Base-by-base conservation (phyloP, 768 basidiomycete species). In the Suillus paluster region DNA sequence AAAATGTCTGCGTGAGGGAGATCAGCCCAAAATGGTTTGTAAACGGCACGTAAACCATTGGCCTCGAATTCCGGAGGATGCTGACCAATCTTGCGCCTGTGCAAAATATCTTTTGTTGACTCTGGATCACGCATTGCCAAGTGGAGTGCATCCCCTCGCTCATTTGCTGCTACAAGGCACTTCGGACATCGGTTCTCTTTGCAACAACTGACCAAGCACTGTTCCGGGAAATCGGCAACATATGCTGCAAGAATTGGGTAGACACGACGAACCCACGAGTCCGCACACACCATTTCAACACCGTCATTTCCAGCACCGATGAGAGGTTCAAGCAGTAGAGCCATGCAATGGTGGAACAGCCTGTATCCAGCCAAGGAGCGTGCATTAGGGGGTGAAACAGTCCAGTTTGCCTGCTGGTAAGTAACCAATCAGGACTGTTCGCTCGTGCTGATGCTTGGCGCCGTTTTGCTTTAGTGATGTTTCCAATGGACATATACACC, bases 1-100 rank as follows among this genome's bases (percentile, higher is more conserved):
- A 78, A 80, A 44, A 84, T 83, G 65, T 84, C 64, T 36, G 66
- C 59, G 60, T 72, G 75, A 0, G 80, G 81, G 10, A 83, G 63
- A 49, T 79, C 67, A 1, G 45, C 48, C 81, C 81, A 82, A 65
- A 81, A 83, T 30, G 80, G 82, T 5, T 53, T 30, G 44, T 61
- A 56, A 19, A 59, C 58, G 6, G 27, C 48, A 14, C 58, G 27
- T 23, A 59, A 21, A 30, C 58, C 58, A 19, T 52, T 49, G 1
- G 27, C 58, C n/a, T 59, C 48, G 30, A 59, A 59, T 46, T 12
- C 38, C 14, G 46, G 48, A 66, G 60, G 60, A n/a, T 45, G 42
- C 30, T 55, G 53, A 25, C 60, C 39, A 19, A 42, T 41, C 34
- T 61, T 61, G n/a, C 36, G 10, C 17, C 27, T 44, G 19, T 54